Evolutionary conservation across 2,329 filamentous ascomycete species (phyloP), one percentile per base, ranked within the genome.

Genomic region (Pseudocercospora cruenta): DNA sequence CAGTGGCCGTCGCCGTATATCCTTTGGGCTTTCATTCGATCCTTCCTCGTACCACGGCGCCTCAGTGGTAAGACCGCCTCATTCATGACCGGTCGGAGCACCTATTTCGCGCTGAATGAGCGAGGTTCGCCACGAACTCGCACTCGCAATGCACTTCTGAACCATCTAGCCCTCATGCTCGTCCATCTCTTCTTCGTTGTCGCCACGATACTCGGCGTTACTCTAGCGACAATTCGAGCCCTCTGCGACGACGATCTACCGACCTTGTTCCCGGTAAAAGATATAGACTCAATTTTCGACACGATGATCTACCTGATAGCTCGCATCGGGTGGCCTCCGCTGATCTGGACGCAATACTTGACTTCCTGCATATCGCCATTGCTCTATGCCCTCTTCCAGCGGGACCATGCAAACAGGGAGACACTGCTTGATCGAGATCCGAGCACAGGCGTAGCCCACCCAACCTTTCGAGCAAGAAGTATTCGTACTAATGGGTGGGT

Each of bases 321-420:
- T 0, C 86, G 88, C 73, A 86, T 85, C 12, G 86, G 85, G 77
- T 89, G 87, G 87, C 86, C 86, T 5, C 87, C 87, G 0, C 71
- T 88, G 51, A 84, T 85, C 0, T 88, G 86, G 77, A 71, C 87
- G 10, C 64, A 68, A 45, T 54, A 65, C 58, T 28, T 65, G 5
- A 62, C 49, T 16, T 68, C 66, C 1, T 61, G 60, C 6, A 53
- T 68, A 60, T 55, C 63, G 2, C 88, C 88, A 0, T 81, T 90
- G 54, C 80, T 81, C 1, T 90, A 90, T 72, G 85, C 86, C 24
- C 84, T 89, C 62, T 84, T 85, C 69, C 88, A 88, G 0, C 88
- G 88, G 0, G 77, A 73, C 2, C 83, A 87, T 78, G 85, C 86
- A 0, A 84, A 87, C 33, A 82, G 87, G 16, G 84, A 88, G 73